Evolutionary conservation across 441 rosid genomes (phyloP).

Genomic region (Erodium texanum): DNA sequence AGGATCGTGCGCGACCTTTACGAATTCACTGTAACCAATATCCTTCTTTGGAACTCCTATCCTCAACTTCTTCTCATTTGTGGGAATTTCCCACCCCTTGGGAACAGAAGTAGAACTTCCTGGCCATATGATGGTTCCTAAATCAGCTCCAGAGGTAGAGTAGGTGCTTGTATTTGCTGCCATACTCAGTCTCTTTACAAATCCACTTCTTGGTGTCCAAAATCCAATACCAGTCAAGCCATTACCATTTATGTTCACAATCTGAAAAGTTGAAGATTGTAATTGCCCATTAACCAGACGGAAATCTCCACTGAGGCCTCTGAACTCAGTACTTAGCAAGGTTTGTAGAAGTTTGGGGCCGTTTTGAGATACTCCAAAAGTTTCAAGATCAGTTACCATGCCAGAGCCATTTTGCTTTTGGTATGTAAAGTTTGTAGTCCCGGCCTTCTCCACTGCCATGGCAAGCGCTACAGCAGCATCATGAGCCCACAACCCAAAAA

Average conservation of each 20-base stretch:
- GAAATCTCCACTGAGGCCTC: slow-evolving; percentile 44
- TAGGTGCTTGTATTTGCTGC: background rate
- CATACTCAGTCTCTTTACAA: slow-evolving; percentile 21
- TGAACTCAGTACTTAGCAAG: slow-evolving; percentile 24
- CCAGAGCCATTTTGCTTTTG: slow-evolving; percentile 3
- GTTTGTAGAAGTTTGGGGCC: slow-evolving; percentile 30
- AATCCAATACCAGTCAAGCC: slow-evolving; percentile 35
- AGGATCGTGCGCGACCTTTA: slow-evolving; percentile 30
- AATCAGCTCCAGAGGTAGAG: slow-evolving; percentile 29
- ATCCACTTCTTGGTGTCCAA: slow-evolving; percentile 35
- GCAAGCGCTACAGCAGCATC: slow-evolving; percentile 47
- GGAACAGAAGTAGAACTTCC: slow-evolving; percentile 36
- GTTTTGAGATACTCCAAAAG: slow-evolving; percentile 33
- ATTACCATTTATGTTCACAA: slow-evolving; percentile 34
- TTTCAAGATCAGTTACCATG: slow-evolving; percentile 29
- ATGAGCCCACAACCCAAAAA: slow-evolving; percentile 47
- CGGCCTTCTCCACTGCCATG: slow-evolving; percentile 44
- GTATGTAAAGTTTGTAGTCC: slow-evolving; percentile 17
- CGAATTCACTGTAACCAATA: slow-evolving; percentile 28
- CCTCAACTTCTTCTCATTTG: slow-evolving; percentile 31
- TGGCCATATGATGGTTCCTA: slow-evolving; percentile 43
- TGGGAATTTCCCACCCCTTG: slow-evolving; percentile 51
- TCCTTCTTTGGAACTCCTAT: slow-evolving; percentile 39
- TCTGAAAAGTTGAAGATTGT: slow-evolving; percentile 24
- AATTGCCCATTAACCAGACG: slow-evolving; percentile 29